Conservation (phyloP, 352 stramenopile genomes). For the Globisporangium echinulatum region DNA sequence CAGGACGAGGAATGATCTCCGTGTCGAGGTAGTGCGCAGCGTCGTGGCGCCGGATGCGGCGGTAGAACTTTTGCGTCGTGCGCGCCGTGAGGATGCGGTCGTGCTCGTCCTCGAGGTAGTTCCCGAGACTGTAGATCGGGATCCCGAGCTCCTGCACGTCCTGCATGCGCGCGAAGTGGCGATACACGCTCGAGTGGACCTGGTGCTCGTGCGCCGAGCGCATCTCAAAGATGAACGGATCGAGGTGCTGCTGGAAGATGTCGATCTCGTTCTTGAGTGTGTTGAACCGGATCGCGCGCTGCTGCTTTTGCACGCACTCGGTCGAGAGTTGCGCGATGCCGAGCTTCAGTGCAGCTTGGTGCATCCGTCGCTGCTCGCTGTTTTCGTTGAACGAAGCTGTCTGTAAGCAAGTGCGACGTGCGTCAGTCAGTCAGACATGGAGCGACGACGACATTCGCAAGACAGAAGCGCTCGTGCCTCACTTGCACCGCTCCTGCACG, state of each 20-base stretch:
- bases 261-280: conserved; percentile 75
- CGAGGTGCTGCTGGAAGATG: conserved; percentile 71
- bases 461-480: background rate
- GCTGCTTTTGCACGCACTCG: conserved; percentile 44
- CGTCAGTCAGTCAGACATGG: background rate
- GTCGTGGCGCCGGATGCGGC: conserved; percentile 40
- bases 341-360: conserved; percentile 37
- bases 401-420: conserved; percentile 9
- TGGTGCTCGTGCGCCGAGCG: conserved; percentile 38
- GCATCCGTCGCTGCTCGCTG: conserved; percentile 22
- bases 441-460: background rate
- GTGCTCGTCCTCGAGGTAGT: conserved; percentile 30
- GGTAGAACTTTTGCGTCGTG: conserved; percentile 38
- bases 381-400: conserved; percentile 22
- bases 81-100: conserved; percentile 54
- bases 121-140: conserved; percentile 66
- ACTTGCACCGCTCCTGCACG: background rate
- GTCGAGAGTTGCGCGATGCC: conserved; percentile 55
- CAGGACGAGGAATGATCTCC: conserved; percentile 43
- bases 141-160: conserved; percentile 66
- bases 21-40: conserved; percentile 51
- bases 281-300: conserved; percentile 50
- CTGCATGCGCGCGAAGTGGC: conserved; percentile 58
- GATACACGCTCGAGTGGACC: conserved; percentile 67
- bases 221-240: conserved; percentile 64